Evolutionary conservation across 306 rosid species (phyloP).

Genomic region (Dalbergia cochinchinensis): DNA sequence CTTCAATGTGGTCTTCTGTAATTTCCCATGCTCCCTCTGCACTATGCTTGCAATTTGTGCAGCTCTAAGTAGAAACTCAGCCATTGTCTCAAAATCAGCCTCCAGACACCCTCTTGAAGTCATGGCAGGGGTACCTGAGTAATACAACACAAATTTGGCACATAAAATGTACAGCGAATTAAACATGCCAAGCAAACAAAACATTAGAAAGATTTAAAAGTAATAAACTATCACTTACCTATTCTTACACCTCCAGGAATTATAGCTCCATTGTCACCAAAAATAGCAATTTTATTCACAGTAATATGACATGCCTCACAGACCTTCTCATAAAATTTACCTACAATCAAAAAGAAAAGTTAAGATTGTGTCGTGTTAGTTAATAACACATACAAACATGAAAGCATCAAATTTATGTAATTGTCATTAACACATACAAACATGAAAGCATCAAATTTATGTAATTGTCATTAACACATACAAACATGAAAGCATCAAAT

Average conservation of each 20-base stretch:
- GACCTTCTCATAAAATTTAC: constrained; percentile 86
- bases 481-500: constrained; percentile 8
- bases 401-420: too few species aligned
- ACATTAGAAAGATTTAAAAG: constrained; percentile 11
- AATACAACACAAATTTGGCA: constrained; percentile 33
- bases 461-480: constrained; percentile 15
- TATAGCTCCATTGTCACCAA: constrained; percentile 82
- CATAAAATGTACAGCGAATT: constrained; percentile 16
- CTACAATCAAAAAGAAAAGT: constrained; percentile 48
- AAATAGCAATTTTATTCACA: constrained; percentile 86
- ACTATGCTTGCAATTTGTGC: constrained; percentile 73
- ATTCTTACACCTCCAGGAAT: constrained; percentile 90
- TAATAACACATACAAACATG: too few species aligned
- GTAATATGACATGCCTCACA: constrained; percentile 90
- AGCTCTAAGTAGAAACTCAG: constrained; percentile 78
- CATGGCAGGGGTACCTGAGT: constrained; percentile 95
- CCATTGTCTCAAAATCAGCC: constrained; percentile 88
- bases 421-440: too few species aligned
- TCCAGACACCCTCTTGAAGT: constrained; percentile 96
- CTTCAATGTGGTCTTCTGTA: constrained; percentile 60
- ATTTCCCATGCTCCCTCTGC: constrained; percentile 80
- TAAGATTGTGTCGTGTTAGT: constrained; percentile 22
- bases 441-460: too few species aligned
- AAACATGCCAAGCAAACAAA: constrained; percentile 36
- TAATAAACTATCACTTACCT: constrained; percentile 60